phyloP scores from a whole-genome alignment of 2,329 filamentous ascomycete genomes.

The Fusarium chaquense region DNA sequence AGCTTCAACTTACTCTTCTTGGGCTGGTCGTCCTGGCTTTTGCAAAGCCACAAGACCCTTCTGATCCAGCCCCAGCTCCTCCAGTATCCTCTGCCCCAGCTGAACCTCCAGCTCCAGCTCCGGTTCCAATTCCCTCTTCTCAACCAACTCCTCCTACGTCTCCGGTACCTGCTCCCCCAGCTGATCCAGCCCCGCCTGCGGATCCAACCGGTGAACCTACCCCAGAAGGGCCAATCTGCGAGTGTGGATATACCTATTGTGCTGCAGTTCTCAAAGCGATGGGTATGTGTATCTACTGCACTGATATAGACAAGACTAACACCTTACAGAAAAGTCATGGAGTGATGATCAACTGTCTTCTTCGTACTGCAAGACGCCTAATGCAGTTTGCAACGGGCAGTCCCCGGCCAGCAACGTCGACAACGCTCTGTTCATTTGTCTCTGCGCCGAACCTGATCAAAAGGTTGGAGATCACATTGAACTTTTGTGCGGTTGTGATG shows the following conservation, averaged over 20 bases:
- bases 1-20: slow-evolving; percentile 40
- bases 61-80: slow-evolving; percentile 27
- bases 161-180: slow-evolving; percentile 42
- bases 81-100: not conserved
- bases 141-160: slow-evolving; percentile 29
- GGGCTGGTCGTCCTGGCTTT: slow-evolving; percentile 41
- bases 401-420: slow-evolving; percentile 50
- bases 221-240: slow-evolving; percentile 51
- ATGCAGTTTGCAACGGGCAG: slow-evolving; percentile 50
- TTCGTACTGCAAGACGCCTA: slow-evolving; percentile 55
- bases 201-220: slow-evolving; percentile 39
- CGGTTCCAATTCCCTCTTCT: slow-evolving; percentile 9
- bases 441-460: slow-evolving; percentile 52
- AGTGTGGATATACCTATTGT: slow-evolving; percentile 59
- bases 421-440: slow-evolving; percentile 55
- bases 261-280: slow-evolving; percentile 55
- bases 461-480: slow-evolving; percentile 52
- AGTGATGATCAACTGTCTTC: slow-evolving; percentile 49
- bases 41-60: slow-evolving; percentile 43
- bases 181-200: slow-evolving; percentile 37
- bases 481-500: slow-evolving; percentile 56
- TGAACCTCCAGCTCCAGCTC: slow-evolving; percentile 14
- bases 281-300: slow-evolving; percentile 43
- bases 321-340: slow-evolving; percentile 51
- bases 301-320: not conserved